Conservation (phyloP, 495 filamentous ascomycete species). For the Letharia lupina region DNA sequence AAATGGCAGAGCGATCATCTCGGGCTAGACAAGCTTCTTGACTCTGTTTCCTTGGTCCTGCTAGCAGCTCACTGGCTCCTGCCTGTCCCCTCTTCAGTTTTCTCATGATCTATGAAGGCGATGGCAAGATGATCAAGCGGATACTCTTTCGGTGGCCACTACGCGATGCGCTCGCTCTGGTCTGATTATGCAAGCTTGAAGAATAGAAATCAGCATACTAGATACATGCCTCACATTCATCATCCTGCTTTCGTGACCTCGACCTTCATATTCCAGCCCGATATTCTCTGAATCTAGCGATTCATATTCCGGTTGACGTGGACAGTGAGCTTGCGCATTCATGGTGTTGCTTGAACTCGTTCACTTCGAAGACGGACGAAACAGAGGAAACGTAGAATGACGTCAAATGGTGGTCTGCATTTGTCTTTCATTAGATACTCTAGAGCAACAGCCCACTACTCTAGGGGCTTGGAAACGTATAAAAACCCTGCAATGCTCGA, state of each 20-base stretch:
- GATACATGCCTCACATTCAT: background rate
- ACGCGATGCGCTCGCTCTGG: slow-evolving; percentile 7
- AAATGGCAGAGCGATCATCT: slow-evolving; percentile 4
- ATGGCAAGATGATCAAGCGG: slow-evolving; percentile 7
- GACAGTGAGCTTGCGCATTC: background rate
- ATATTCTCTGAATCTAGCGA: background rate
- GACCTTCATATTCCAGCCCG: background rate
- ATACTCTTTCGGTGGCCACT: slow-evolving; percentile 11
- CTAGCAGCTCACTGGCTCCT: slow-evolving; percentile 8
- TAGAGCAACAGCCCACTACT: background rate
- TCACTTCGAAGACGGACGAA: background rate
- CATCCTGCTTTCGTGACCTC: background rate
- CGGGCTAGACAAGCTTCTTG: slow-evolving; percentile 1
- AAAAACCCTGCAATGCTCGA: no score
- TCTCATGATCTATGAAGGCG: slow-evolving; percentile 12
- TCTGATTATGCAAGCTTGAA: slow-evolving; percentile 11
- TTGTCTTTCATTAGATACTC: background rate
- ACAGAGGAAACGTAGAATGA: background rate
- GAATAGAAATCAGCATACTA: slow-evolving; percentile 17
- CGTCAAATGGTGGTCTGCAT: background rate
- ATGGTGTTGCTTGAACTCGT: no score
- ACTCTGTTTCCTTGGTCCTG: slow-evolving; percentile 10
- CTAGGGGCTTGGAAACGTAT: no score
- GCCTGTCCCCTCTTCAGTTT: slow-evolving; percentile 10
- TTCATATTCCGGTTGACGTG: background rate